Evolutionary conservation across 768 basidiomycete species (phyloP).

Genomic region (Strobilomyces echinocephalus): DNA sequence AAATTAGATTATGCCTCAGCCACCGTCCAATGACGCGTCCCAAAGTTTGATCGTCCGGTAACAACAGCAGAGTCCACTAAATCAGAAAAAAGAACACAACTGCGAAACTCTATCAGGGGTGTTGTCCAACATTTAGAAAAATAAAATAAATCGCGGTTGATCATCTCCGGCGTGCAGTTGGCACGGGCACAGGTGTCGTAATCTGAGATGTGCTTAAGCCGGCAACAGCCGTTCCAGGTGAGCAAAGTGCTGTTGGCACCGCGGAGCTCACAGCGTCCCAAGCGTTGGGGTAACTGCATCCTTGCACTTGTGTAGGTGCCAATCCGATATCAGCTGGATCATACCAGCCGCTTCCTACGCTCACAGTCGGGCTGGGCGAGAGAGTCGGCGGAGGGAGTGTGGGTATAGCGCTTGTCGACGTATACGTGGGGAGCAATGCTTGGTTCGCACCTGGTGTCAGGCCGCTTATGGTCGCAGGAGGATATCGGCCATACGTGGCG

Average conservation of each 20-base stretch:
- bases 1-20: not conserved
- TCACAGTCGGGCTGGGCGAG: conserved; percentile 40
- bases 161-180: conserved; percentile 6
- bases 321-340: conserved; percentile 45
- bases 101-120: not conserved
- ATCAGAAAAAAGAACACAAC: not conserved
- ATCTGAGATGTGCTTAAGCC: not conserved
- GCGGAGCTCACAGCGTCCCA: conserved; percentile 54
- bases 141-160: not conserved
- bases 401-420: conserved; percentile 51
- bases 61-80: not conserved
- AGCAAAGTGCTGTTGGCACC: conserved; percentile 45
- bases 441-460: conserved; percentile 34
- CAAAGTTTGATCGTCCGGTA: not conserved
- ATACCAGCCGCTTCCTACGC: conserved; percentile 54
- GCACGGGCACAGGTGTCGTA: not conserved
- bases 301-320: conserved; percentile 55
- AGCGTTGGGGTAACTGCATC: conserved; percentile 61
- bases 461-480: conserved; percentile 47
- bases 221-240: conserved; percentile 9
- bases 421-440: conserved; percentile 55
- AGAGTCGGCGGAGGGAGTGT: conserved; percentile 55
- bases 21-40: not conserved
- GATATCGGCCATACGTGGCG: conserved; percentile 46
- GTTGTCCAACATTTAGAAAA: not conserved